Percentiles rank a stretch among this genome's conserved stretches.
Evolutionary conservation across 2,329 filamentous ascomycete species (phyloP).

Genomic region (Furcasterigmium sp.): DNA sequence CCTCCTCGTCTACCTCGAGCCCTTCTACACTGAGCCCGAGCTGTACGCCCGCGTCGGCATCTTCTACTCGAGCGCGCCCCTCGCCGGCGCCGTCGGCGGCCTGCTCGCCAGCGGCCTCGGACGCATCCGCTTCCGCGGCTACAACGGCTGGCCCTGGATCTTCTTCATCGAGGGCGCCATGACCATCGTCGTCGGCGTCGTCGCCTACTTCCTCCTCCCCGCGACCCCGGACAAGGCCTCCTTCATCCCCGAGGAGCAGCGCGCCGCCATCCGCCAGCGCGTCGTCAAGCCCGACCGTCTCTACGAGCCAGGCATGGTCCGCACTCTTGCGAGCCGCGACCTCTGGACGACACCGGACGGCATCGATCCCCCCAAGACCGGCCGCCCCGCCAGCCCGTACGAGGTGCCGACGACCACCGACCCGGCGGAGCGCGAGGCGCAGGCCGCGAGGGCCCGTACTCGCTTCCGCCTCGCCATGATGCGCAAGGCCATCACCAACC

Average conservation of each 20-base stretch:
- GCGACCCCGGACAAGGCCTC: conserved; percentile 10
- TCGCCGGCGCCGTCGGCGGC: conserved; percentile 10
- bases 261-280: no score
- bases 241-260: conserved; percentile 3
- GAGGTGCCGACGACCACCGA: neutral
- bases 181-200: conserved; percentile 6
- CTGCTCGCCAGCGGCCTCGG: conserved; percentile 8
- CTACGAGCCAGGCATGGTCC: conserved; percentile 3
- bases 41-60: conserved; percentile 16
- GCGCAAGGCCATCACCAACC: conserved; percentile 13
- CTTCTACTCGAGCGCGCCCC: conserved; percentile 15
- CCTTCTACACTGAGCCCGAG: conserved; percentile 18
- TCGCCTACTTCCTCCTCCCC: conserved; percentile 2
- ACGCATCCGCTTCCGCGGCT: conserved; percentile 3
- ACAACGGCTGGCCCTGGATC: conserved; percentile 13
- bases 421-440: neutral
- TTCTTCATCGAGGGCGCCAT: conserved; percentile 12
- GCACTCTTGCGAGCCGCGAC: conserved; percentile 5
- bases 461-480: conserved; percentile 1
- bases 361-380: neutral
- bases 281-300: no score
- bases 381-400: neutral
- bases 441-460: no score
- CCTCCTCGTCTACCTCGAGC: conserved; percentile 17
- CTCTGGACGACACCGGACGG: neutral